Conservation (phyloP, 192 early-diverging fungal genomes). For the Coemansia guatemalensis region DNA sequence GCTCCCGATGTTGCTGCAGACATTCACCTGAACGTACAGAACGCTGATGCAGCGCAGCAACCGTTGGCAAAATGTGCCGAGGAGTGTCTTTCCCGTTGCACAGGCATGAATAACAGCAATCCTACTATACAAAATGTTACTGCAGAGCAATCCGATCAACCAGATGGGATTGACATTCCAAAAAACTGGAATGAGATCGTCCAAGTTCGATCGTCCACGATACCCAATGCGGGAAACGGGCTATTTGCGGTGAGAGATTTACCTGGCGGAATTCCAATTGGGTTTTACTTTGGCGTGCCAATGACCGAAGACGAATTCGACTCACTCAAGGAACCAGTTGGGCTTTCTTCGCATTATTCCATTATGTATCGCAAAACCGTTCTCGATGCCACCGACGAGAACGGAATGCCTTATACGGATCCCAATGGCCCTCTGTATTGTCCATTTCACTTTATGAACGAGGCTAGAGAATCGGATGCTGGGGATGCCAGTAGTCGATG, state of each 20-base stretch:
- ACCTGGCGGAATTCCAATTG: slow-evolving; percentile 72
- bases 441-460: slow-evolving; percentile 95
- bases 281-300: slow-evolving; percentile 95
- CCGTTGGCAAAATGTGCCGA: background rate
- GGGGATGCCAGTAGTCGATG: slow-evolving; percentile 21
- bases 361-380: slow-evolving; percentile 91
- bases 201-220: slow-evolving; percentile 58
- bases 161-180: slow-evolving; percentile 50
- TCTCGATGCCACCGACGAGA: slow-evolving; percentile 84
- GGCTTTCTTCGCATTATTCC: slow-evolving; percentile 79
- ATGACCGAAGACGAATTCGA: slow-evolving; percentile 97
- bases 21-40: background rate
- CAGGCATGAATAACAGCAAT: background rate
- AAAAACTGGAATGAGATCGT: slow-evolving; percentile 62
- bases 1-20: background rate
- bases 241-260: slow-evolving; percentile 72
- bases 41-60: background rate
- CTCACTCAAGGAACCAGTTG: slow-evolving; percentile 77
- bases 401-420: slow-evolving; percentile 74
- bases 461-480: slow-evolving; percentile 46
- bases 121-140: background rate
- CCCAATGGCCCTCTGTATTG: slow-evolving; percentile 63
- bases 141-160: background rate
- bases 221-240: slow-evolving; percentile 72
- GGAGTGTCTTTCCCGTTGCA: background rate